These are phyloP conservation scores for Trypanosoma conorhini DNA, from an alignment of 208 protist species.

Conservation along the genomic window DNA sequence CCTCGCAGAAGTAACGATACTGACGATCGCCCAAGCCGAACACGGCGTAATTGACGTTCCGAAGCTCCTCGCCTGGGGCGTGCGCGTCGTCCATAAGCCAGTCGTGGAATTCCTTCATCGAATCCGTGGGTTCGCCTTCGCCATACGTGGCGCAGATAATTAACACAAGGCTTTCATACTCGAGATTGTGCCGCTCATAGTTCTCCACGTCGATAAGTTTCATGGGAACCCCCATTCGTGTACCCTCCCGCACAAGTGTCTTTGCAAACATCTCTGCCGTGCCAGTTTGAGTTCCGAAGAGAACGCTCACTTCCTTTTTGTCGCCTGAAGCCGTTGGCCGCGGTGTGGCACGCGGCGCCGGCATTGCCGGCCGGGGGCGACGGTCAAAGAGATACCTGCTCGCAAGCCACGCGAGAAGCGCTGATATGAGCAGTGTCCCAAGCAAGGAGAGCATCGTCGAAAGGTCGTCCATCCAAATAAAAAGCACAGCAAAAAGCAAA, in stretches of 20 bases:
- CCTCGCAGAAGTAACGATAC: conserved; percentile 91
- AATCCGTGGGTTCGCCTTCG: conserved; percentile 92
- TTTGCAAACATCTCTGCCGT: conserved; percentile 92
- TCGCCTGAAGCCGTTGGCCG: background rate
- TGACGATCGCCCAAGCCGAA: conserved; percentile 91
- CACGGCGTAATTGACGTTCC: conserved; percentile 81
- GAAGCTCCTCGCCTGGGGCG: conserved; percentile 56
- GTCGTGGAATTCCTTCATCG: conserved; percentile 87
- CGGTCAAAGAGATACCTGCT: conserved; percentile 33
- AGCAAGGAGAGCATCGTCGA: conserved; percentile 37
- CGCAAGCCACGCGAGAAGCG: conserved; percentile 53
- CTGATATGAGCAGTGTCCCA: conserved; percentile 38
- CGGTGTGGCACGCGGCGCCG: background rate
- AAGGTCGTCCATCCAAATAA: background rate
- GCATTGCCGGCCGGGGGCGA: background rate
- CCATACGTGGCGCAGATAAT: conserved; percentile 90
- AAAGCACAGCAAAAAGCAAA: background rate
- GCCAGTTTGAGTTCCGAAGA: conserved; percentile 90
- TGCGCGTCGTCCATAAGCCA: conserved; percentile 78
- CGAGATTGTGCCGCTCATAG: conserved; percentile 61
- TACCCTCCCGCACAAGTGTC: conserved; percentile 71
- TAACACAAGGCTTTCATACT: conserved; percentile 69
- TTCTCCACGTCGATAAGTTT: conserved; percentile 63
- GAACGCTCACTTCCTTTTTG: conserved; percentile 59
- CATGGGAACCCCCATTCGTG: conserved; percentile 64